A percentile compares a stretch with the other conserved stretches of the same genome.
Conservation (phyloP, 768 basidiomycete genomes). For the Tricholomella constricta region DNA sequence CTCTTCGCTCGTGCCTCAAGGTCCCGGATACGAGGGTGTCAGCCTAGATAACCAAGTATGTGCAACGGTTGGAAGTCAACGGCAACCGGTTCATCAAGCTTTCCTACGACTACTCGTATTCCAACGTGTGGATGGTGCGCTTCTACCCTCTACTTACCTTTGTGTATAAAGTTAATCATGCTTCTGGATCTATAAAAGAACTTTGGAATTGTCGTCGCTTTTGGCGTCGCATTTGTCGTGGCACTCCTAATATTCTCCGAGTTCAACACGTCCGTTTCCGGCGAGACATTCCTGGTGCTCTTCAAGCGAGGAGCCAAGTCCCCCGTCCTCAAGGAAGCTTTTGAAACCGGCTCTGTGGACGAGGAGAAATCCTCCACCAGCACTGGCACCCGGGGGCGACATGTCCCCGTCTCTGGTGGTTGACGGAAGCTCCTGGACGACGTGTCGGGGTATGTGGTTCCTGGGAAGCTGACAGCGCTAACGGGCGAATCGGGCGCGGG, state of each 20-base stretch:
- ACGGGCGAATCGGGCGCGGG: constrained; percentile 65
- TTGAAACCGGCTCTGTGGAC: constrained; percentile 33
- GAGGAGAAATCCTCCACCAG: constrained; percentile 32
- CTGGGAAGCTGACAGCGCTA: constrained; percentile 77
- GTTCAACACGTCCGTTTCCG: constrained; percentile 41
- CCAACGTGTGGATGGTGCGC: constrained; percentile 45
- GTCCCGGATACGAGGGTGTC: constrained; percentile 61
- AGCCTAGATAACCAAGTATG: constrained; percentile 73
- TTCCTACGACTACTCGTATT: constrained; percentile 50
- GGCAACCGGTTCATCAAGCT: constrained; percentile 54
- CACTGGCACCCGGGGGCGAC: constrained; percentile 36
- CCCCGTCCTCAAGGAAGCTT: constrained; percentile 28
- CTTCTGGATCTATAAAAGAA: constrained; percentile 40
- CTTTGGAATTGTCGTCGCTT: constrained; percentile 69
- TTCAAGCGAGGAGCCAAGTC: constrained; percentile 63
- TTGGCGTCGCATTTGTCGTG: constrained; percentile 59
- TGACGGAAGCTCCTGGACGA: constrained; percentile 60
- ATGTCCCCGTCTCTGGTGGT: constrained; percentile 52
- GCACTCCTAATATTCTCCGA: constrained; percentile 64
- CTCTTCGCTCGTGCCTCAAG: constrained; percentile 59
- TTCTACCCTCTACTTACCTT: background rate
- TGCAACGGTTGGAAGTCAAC: constrained; percentile 68
- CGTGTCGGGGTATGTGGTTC: constrained; percentile 78
- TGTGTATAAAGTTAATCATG: background rate
- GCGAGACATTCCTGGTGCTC: constrained; percentile 46